Base-by-base conservation (phyloP, 768 basidiomycete species). In the Suillus fuscotomentosus region DNA sequence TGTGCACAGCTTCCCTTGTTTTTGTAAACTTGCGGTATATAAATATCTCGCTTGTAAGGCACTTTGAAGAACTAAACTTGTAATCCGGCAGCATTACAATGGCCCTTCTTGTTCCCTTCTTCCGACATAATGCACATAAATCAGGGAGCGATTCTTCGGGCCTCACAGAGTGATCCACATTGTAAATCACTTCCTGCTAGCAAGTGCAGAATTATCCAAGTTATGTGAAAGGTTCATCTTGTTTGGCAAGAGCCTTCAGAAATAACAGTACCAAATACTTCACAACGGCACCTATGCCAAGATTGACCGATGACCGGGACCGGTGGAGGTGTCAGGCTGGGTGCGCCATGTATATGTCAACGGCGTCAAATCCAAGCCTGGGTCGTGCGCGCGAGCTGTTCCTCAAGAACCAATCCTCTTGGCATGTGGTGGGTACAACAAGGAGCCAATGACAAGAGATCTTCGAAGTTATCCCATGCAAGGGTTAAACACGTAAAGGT, bases 401-500 rank as follows among this genome's bases (percentile, higher is more conserved):
- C 17, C 34, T 53, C 51, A 53, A 17, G 15, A 57, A 2, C 10
- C 15, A 3, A 41, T 17, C 4, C 5, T 15, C 3, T 24, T 20
- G 39, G 17, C 39, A 9, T 38, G 36, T 0, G 15, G 14, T n/a
- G 17, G 41, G 6, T 5, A 27, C 17, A 10, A 42, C 15, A 17
- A 39, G 6, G 17, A 43, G 41, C 41, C 11, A 13, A 41, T 27
- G 11, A 11, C 27, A 59, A 11, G 14, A 2, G 9, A 42, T 14
- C 9, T 42, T 57, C 24, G 15, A 17, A 15, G 1, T 24, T 13
- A 7, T 20, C 60, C 47, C 43, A 48, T 55, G 36, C 27, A 43
- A 47, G 51, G 42, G n/a, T 20, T 17, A 20, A 42, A 45, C 45
- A 61, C 61, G 65, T 66, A 67, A 67, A 42, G 31, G 38, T 38